phyloP scores from a whole-genome alignment of 768 basidiomycete species.

The Leucogyrophana mollusca region DNA sequence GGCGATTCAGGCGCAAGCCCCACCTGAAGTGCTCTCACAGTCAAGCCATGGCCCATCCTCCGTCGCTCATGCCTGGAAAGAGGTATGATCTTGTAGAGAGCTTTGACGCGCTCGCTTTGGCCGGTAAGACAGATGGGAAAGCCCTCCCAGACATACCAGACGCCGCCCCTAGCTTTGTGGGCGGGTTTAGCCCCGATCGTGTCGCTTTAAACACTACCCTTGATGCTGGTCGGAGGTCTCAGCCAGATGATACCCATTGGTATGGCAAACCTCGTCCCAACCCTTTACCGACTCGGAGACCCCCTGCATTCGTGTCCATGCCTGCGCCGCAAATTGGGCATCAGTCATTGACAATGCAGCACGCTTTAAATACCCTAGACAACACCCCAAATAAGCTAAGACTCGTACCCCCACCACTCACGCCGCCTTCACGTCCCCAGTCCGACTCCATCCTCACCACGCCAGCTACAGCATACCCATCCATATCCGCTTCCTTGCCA shows the following conservation, averaged over 20 bases:
- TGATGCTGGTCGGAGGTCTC: slow-evolving; percentile 9
- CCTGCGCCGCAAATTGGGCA: slow-evolving; percentile 34
- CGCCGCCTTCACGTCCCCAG: slow-evolving; percentile 28
- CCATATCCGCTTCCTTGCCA: slow-evolving; percentile 13
- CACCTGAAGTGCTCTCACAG: background rate
- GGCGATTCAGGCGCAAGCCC: slow-evolving; percentile 7
- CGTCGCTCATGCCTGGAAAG: slow-evolving; percentile 8
- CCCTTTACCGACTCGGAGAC: slow-evolving; percentile 22
- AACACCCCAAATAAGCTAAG: slow-evolving; percentile 11
- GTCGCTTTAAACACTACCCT: slow-evolving; percentile 7
- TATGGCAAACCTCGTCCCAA: slow-evolving; percentile 7
- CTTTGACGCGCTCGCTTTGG: slow-evolving; percentile 33
- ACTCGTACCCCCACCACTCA: slow-evolving; percentile 16
- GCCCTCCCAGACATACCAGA: slow-evolving; percentile 12
- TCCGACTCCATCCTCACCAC: slow-evolving; percentile 27
- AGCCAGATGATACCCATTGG: background rate
- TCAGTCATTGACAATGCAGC: slow-evolving; percentile 37
- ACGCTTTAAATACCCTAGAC: slow-evolving; percentile 20
- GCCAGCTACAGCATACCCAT: slow-evolving; percentile 1
- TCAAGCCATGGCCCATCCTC: slow-evolving; percentile 12
- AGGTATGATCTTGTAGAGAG: slow-evolving; percentile 28
- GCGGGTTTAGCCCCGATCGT: slow-evolving; percentile 42
- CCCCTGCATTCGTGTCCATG: slow-evolving; percentile 28
- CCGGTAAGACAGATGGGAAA: slow-evolving; percentile 17
- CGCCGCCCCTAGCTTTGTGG: slow-evolving; percentile 37